Evolutionary conservation across 208 protist species (phyloP), one percentile per base, ranked within the genome.

Genomic region (Herpetomonas samuelpessoai): DNA sequence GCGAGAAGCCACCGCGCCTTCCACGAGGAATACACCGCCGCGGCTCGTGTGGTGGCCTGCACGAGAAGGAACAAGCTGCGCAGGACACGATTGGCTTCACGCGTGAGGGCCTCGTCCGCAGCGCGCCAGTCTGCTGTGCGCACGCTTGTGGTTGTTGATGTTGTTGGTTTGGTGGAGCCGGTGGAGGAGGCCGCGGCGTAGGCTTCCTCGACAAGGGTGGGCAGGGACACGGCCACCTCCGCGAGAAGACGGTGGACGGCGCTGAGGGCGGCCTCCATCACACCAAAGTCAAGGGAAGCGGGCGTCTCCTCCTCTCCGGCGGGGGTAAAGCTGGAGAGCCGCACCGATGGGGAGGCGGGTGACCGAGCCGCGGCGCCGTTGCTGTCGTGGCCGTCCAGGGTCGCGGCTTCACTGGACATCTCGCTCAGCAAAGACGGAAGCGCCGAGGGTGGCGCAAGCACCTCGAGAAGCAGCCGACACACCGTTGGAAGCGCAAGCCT

Each of bases 1-100:
- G 71, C 69, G 14, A 81, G 61, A n/a, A 82, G 57, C 80, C 81
- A 92, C 28, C 85, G 74, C 25, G 78, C 73, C 60, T 78, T 85
- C 85, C 85, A 92, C 35, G 64, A 64, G 0, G 73, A 55, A 47
- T 78, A 71, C n/a, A 65, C 57, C 30, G 70, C 66, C 47, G 77
- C 65, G 54, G 68, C 74, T 18, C 74, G 56, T 60, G 87, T 67
- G 54, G 62, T 77, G 22, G 69, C 64, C 41, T 75, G 57, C 35
- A 84, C 74, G 2, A 83, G 31, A 2, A 35, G 39, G 50, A 76
- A 80, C 25, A 90, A 68, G 28, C 63, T 41, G 29, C 56, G 54
- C 26, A 61, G 41, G 2, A 57, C 45, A 6, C 28, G 21, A 57
- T 65, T 25, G 66, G 57, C 57, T 9, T 4, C 18, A 9, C 44